phyloP scores from a whole-genome alignment of 164 flowering plant genomes.

The Amborella trichopoda region DNA sequence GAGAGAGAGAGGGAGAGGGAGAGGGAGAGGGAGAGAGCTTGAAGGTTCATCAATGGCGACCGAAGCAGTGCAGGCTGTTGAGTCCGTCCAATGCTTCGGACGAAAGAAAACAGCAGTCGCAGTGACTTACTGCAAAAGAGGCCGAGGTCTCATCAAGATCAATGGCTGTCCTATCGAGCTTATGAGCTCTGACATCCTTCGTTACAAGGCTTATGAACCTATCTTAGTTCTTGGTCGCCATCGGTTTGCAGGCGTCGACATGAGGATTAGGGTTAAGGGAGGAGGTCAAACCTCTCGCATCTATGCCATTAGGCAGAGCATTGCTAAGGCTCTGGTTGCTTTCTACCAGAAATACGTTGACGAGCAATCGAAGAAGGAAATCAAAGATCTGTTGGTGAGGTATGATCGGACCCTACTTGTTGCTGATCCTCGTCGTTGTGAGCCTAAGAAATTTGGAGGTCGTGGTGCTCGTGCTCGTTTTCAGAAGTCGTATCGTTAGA shows the following conservation, averaged over 20 bases:
- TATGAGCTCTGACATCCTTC: conserved; percentile 65
- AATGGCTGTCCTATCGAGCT: conserved; percentile 78
- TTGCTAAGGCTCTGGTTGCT: conserved; percentile 74
- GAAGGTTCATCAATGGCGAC: too few relatives aligned
- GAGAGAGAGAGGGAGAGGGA: too few relatives aligned
- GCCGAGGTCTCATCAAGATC: conserved; percentile 69
- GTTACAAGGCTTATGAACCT: conserved; percentile 66
- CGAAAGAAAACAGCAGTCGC: conserved; percentile 80
- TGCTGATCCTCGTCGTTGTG: conserved; percentile 73
- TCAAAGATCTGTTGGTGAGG: conserved; percentile 58
- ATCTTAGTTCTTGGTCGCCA: conserved; percentile 59
- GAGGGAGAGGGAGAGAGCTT: too few relatives aligned
- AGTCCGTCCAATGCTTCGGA: conserved; percentile 77
- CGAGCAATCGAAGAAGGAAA: conserved; percentile 73
- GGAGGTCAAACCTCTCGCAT: conserved; percentile 80
- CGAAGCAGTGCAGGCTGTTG: conserved; percentile 16
- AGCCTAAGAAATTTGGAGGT: conserved; percentile 88
- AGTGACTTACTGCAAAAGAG: conserved; percentile 70
- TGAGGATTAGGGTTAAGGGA: conserved; percentile 64
- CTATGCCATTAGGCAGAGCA: conserved; percentile 74
- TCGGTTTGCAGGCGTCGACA: conserved; percentile 67
- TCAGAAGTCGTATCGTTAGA: conserved; percentile 85
- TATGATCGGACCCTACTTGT: conserved; percentile 72
- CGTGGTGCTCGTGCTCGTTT: conserved; percentile 80
- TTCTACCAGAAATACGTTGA: conserved; percentile 76